Evolutionary conservation across 352 stramenopile genomes (phyloP).

Genomic region (Phytophthora lateralis): DNA sequence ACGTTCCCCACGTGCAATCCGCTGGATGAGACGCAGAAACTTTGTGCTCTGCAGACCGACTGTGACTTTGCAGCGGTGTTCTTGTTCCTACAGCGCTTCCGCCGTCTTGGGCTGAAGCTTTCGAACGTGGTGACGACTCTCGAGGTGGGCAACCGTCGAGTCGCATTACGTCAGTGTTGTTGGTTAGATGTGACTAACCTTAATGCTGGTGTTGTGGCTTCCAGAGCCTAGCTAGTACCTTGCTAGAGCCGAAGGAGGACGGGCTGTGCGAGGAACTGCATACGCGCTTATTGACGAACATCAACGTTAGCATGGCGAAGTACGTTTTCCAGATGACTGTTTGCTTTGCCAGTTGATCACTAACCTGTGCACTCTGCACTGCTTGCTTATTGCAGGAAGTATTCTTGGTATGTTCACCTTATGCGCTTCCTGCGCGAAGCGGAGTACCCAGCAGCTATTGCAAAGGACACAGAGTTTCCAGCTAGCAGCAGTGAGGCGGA

Average conservation of each 20-base stretch:
- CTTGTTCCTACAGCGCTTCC: slow-evolving; percentile 73
- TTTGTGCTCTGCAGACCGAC: slow-evolving; percentile 45
- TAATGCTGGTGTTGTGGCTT: slow-evolving; percentile 5
- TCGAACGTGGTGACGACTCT: slow-evolving; percentile 50
- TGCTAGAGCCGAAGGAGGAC: slow-evolving; percentile 40
- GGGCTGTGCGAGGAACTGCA: slow-evolving; percentile 54
- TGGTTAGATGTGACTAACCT: neutral
- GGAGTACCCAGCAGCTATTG: slow-evolving; percentile 35
- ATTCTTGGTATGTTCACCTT: slow-evolving; percentile 52
- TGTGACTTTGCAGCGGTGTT: slow-evolving; percentile 66
- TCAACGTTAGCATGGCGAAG: slow-evolving; percentile 53
- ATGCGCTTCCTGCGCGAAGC: slow-evolving; percentile 49
- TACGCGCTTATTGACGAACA: slow-evolving; percentile 47
- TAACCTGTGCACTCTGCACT: slow-evolving; percentile 6
- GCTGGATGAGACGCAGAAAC: slow-evolving; percentile 33
- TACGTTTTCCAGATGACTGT: slow-evolving; percentile 25
- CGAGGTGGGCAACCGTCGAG: slow-evolving; percentile 30
- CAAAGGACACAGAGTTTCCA: slow-evolving; percentile 18
- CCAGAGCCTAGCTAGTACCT: slow-evolving; percentile 42
- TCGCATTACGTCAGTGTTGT: too few species aligned
- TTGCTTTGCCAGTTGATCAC: neutral
- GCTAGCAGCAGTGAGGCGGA: slow-evolving; percentile 22
- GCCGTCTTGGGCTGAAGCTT: slow-evolving; percentile 58
- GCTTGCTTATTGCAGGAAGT: slow-evolving; percentile 33
- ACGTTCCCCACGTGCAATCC: slow-evolving; percentile 46